Conservation (phyloP, 495 filamentous ascomycete species). For the Penicillium pancosmium region DNA sequence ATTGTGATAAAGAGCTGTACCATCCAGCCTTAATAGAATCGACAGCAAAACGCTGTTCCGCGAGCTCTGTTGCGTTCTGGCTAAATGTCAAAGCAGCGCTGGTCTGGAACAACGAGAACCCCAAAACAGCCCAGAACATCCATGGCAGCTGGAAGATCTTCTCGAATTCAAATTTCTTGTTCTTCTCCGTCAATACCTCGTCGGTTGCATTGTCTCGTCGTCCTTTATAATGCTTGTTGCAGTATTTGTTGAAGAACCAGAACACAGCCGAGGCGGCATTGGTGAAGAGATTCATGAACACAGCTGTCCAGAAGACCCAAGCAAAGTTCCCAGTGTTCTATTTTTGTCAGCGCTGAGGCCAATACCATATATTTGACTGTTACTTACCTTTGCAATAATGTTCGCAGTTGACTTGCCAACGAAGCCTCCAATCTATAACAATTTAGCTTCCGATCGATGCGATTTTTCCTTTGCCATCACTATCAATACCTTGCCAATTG, state of each 20-base stretch:
- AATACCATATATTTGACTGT: not conserved
- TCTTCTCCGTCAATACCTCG: slow-evolving; percentile 46
- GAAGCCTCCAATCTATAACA: slow-evolving; percentile 32
- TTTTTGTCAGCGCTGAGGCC: not conserved
- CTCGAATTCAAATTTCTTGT: slow-evolving; percentile 45
- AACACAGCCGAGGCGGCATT: slow-evolving; percentile 41
- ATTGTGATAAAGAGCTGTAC: slow-evolving; percentile 47
- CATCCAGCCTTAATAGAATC: slow-evolving; percentile 46
- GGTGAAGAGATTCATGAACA: slow-evolving; percentile 53
- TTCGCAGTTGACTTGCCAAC: slow-evolving; percentile 43
- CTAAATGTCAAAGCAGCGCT: slow-evolving; percentile 42
- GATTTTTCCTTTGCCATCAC: no score
- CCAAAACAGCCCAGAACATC: slow-evolving; percentile 45
- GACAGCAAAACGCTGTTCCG: slow-evolving; percentile 44
- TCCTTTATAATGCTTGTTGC: slow-evolving; percentile 33
- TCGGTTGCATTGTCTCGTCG: slow-evolving; percentile 41
- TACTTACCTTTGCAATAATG: slow-evolving; percentile 35
- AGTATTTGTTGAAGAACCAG: slow-evolving; percentile 46
- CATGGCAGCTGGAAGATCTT: slow-evolving; percentile 49
- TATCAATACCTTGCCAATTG: slow-evolving; percentile 39
- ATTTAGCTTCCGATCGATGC: not conserved
- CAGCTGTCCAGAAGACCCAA: slow-evolving; percentile 50
- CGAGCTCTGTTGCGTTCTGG: slow-evolving; percentile 48
- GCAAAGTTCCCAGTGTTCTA: slow-evolving; percentile 49
- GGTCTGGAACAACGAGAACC: slow-evolving; percentile 49